Evolutionary conservation across 73 alveolate species (phyloP).

Genomic region (Tetrahymena malaccensis): DNA sequence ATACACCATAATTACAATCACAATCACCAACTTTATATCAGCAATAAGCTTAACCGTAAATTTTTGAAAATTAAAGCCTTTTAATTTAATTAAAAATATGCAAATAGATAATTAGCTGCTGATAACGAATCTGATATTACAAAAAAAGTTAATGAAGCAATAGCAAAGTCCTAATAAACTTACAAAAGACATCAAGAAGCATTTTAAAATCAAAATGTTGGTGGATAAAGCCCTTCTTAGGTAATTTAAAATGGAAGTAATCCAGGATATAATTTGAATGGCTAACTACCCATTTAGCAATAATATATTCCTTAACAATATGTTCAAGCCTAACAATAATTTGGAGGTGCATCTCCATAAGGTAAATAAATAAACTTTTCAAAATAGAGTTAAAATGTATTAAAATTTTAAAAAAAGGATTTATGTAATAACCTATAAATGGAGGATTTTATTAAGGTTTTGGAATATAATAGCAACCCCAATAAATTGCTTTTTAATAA

Average conservation of each 20-base stretch:
- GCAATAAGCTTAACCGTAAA: neutral
- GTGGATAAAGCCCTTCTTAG: neutral
- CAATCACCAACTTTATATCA: neutral
- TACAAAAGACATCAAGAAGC: neutral
- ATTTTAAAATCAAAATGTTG: neutral
- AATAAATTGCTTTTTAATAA: neutral
- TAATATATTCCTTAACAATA: neutral
- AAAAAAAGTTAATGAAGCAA: neutral
- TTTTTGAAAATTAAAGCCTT: neutral
- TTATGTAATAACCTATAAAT: neutral
- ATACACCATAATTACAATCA: neutral
- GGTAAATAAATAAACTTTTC: neutral
- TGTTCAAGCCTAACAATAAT: neutral
- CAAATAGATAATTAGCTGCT: neutral
- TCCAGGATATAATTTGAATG: neutral
- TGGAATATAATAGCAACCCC: neutral
- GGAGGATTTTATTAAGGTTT: neutral
- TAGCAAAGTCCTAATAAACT: neutral
- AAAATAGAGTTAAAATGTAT: neutral
- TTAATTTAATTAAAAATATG: neutral
- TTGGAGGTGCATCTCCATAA: neutral
- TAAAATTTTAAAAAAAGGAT: neutral
- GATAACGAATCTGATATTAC: neutral
- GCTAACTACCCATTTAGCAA: neutral
- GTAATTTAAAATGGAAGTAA: neutral